phyloP scores from a whole-genome alignment of 2,329 filamentous ascomycete species.

The Epichloe festucae region DNA sequence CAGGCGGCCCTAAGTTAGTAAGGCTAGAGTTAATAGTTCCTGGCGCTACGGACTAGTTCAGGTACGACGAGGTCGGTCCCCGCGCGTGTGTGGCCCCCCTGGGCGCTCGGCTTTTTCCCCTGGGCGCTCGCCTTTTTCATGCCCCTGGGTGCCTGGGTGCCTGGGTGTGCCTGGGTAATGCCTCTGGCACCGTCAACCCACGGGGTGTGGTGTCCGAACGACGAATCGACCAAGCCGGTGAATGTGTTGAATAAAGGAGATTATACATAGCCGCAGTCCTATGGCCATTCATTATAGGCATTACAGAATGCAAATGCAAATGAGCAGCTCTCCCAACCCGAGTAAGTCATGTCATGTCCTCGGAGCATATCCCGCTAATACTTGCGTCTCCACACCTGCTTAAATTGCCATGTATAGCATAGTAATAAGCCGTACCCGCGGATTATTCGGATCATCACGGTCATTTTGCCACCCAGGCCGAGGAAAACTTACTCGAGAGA shows the following conservation, averaged over 20 bases:
- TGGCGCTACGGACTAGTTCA: conserved; percentile 1
- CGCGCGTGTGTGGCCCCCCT: neutral
- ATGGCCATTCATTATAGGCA: too few species aligned
- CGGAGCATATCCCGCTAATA: too few species aligned
- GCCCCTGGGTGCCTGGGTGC: too few species aligned
- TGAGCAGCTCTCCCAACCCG: too few species aligned
- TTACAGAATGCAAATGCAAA: too few species aligned
- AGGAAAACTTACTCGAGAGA: neutral
- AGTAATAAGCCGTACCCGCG: neutral
- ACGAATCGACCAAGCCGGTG: too few species aligned
- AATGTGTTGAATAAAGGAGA: too few species aligned
- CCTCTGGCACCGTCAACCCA: neutral
- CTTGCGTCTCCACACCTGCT: neutral
- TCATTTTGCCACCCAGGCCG: neutral
- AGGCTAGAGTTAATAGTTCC: neutral
- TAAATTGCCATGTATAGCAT: neutral
- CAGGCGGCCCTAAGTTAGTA: neutral
- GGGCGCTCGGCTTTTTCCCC: neutral
- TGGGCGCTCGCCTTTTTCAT: neutral
- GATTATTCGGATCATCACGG: neutral
- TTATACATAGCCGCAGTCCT: too few species aligned
- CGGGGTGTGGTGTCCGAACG: too few species aligned
- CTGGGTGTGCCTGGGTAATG: too few species aligned
- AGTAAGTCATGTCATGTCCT: too few species aligned
- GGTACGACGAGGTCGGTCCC: neutral